Evolutionary conservation across 345 rosid genomes (phyloP), one percentile per base, ranked within the genome.

Genomic region (Eucalyptus curtisii): DNA sequence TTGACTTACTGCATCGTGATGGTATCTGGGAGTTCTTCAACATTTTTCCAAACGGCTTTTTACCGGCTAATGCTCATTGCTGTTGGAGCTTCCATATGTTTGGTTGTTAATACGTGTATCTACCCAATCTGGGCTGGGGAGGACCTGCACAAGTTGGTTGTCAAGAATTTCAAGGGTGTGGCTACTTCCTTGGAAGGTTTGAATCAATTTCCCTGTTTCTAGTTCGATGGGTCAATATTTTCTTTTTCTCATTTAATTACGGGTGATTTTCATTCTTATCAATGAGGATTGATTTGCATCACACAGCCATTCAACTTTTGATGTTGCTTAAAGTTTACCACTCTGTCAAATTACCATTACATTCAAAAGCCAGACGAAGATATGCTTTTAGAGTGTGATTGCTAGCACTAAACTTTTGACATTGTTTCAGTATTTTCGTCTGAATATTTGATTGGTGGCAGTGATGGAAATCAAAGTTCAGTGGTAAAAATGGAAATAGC

Each of bases 111-210:
- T 88, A 93, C 92, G 31, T 94, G 93, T 86, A 37, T 97, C 86
- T 94, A 88, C 90, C 99, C 99, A 49, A 97, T 92, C 85, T 97
- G 99, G 99, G 92, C 99, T 19, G 99, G 98, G 44, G 98, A 95
- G 90, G 97, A 97, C 91, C 94, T 97, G 68, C 99, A 97, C 91
- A 97, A 95, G 88, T 91, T 93, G 89, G 98, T 97, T 84, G 97
- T 92, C 3, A 95, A 94, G 68, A 95, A 97, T 91, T 96, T 97
- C 93, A 94, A 85, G 84, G 93, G 94, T 53, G 98, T 97, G 6
- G 98, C 99, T 82, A 87, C 92, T 90, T 97, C 98, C 27, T 88
- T 97, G 86, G 99, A 97, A 95, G 98, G 99, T 96, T 88, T 12
- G 92, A 55, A 55, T 89, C 87, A 44, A 49, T 64, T 13, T 52